These are phyloP conservation scores for Globisporangium cylindrosporum DNA, from an alignment of 352 stramenopile genomes.

Conservation along the genomic window DNA sequence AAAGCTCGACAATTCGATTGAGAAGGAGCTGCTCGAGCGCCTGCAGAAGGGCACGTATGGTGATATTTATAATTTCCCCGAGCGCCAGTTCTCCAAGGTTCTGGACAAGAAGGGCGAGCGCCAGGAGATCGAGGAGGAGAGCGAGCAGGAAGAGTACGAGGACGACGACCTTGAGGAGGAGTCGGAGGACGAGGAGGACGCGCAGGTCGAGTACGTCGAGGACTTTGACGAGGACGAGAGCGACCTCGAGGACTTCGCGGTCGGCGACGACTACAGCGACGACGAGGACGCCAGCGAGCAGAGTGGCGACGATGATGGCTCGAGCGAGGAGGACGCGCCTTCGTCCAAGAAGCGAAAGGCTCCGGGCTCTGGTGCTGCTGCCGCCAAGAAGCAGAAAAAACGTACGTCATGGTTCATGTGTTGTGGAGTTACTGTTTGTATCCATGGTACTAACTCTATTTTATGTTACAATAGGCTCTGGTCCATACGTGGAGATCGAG, in stretches of 20 bases:
- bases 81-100: constrained; percentile 89
- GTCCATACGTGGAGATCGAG: constrained; percentile 84
- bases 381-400: constrained; percentile 67
- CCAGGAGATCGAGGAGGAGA: constrained; percentile 92
- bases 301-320: constrained; percentile 30
- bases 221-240: constrained; percentile 93
- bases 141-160: constrained; percentile 72
- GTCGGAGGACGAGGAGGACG: constrained; percentile 65
- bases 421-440: not conserved
- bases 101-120: constrained; percentile 77
- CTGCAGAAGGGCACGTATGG: constrained; percentile 98
- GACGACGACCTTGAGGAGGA: constrained; percentile 65
- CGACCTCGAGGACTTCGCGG: constrained; percentile 84
- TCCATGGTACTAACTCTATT: constrained; percentile 3
- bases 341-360: constrained; percentile 69
- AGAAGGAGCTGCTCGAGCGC: constrained; percentile 97
- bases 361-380: constrained; percentile 17
- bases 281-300: constrained; percentile 32
- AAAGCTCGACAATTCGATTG: constrained; percentile 94
- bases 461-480: constrained; percentile 24
- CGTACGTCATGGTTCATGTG: constrained; percentile 25
- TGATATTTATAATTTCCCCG: constrained; percentile 99
- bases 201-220: constrained; percentile 81
- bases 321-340: constrained; percentile 48
- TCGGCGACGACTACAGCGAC: constrained; percentile 51